Evolutionary conservation across 1,284 basidiomycete genomes (phyloP).

Genomic region (Puccinia hordei): DNA sequence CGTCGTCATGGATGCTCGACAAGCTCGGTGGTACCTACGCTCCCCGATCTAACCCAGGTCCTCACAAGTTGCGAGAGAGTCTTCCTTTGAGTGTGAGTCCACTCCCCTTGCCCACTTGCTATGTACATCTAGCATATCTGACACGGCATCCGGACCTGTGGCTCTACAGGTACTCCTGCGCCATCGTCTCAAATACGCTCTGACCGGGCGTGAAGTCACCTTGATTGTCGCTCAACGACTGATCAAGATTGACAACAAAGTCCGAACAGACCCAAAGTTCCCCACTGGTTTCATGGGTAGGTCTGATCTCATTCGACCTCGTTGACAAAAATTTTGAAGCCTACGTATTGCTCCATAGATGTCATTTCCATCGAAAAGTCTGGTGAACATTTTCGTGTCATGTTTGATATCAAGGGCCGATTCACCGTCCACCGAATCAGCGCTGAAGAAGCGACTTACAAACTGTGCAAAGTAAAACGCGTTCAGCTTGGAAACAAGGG

Average conservation of each 20-base stretch:
- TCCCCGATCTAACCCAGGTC: slow-evolving; percentile 93
- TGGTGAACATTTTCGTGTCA: slow-evolving; percentile 97
- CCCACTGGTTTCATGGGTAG: slow-evolving; percentile 95
- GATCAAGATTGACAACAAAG: slow-evolving; percentile 98
- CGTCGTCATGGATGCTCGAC: slow-evolving; percentile 99
- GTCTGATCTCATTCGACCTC: slow-evolving; percentile 56
- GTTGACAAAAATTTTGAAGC: not conserved
- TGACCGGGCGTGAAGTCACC: slow-evolving; percentile 93
- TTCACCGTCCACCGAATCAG: slow-evolving; percentile 99
- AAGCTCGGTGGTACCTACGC: slow-evolving; percentile 98
- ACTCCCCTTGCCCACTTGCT: not conserved
- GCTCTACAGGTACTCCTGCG: slow-evolving; percentile 87
- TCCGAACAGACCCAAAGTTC: slow-evolving; percentile 96
- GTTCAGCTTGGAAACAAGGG: slow-evolving; percentile 89
- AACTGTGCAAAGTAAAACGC: slow-evolving; percentile 94
- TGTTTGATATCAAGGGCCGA: slow-evolving; percentile 99
- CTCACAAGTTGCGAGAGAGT: slow-evolving; percentile 97
- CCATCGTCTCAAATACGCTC: slow-evolving; percentile 98
- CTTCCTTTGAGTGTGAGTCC: slow-evolving; percentile 65
- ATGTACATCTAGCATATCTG: not conserved
- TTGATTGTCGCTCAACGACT: slow-evolving; percentile 93
- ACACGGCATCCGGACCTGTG: slow-evolving; percentile 56
- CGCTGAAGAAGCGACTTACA: slow-evolving; percentile 94
- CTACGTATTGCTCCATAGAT: slow-evolving; percentile 65
- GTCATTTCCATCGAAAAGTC: slow-evolving; percentile 97